phyloP scores from a whole-genome alignment of 176 grass and related monocot species.

The Oryza officinalis region DNA sequence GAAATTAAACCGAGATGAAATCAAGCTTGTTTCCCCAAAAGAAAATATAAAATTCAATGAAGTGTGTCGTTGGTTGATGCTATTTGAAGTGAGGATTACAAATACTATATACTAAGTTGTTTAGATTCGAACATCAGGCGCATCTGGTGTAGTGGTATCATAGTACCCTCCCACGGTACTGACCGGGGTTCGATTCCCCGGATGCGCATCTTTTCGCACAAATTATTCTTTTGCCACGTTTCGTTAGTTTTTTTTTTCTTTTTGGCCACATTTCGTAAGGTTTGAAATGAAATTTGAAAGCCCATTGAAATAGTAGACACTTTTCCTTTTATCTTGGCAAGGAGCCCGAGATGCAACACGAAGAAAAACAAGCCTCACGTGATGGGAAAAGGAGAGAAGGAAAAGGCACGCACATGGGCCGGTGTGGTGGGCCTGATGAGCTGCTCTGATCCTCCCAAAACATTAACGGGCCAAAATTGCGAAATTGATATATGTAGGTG shows the following conservation, averaged over 20 bases:
- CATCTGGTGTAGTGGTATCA: conserved; percentile 98
- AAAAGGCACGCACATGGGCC: no score
- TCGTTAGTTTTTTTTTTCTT: neutral
- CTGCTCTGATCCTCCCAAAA: neutral
- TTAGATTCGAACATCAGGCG: neutral
- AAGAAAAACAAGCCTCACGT: no score
- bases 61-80: no score
- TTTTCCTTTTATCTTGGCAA: neutral
- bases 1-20: neutral
- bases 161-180: conserved; percentile 97
- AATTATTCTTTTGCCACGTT: no score
- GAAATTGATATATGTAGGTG: neutral
- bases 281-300: neutral
- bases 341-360: no score
- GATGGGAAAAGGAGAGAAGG: no score
- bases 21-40: neutral
- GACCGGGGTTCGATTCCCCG: conserved; percentile 85
- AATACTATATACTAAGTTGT: no score
- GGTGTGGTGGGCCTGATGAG: neutral
- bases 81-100: no score
- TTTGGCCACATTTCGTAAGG: neutral
- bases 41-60: no score
- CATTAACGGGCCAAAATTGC: neutral
- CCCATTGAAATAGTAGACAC: no score
- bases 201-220: conserved; percentile 37